Base-by-base conservation (phyloP, 148 eudicot genomes). In the Persicaria tinctoria region DNA sequence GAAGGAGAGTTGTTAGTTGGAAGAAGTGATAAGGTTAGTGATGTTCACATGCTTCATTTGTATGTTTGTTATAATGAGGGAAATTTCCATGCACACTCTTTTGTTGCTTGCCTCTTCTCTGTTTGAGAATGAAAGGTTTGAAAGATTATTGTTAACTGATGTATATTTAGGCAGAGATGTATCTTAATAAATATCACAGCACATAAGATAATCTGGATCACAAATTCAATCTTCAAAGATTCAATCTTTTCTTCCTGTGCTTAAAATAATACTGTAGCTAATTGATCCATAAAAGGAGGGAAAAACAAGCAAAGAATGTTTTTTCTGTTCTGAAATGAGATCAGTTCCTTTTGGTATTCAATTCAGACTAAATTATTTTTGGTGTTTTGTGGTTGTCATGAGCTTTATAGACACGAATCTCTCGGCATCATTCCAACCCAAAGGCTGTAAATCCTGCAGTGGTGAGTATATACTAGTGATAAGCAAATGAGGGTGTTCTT, bases 41-140 rank as follows among this genome's bases (percentile, higher is more conserved):
- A 41, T 3, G n/a, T 66, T 66, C 70, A 66, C 70, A 32, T 66
- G 70, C 47, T 41, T 66, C 70, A 66, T 66, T 66, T 20, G 38
- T 66, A 27, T 41, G 14, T 66, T 66, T 5, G 13, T 38, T 20
- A 57, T 6, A 23, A 60, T 3, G 13, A 20, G 44, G 41, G 27
- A 9, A 66, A 8, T 13, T 38, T 38, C 6, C 47, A 66, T 27
- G 47, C 18, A 66, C 70, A 66, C 44, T 41, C 46, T 50, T 50
- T 50, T 50, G 53, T 53, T 53, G 56, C 5, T 14, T 13, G n/a
- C 56, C 5, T 53, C 56, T 51, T 51, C n/a, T 14, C 56, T 53
- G 4, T 1, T 53, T 7, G 56, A 14, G 56, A 5, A 53, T 53
- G 8, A 53, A 0, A 4, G 3, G 4, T 13, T 14, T 12, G 3